Conservation (phyloP, 345 rosid species). For the Moricandia moricandioides region DNA sequence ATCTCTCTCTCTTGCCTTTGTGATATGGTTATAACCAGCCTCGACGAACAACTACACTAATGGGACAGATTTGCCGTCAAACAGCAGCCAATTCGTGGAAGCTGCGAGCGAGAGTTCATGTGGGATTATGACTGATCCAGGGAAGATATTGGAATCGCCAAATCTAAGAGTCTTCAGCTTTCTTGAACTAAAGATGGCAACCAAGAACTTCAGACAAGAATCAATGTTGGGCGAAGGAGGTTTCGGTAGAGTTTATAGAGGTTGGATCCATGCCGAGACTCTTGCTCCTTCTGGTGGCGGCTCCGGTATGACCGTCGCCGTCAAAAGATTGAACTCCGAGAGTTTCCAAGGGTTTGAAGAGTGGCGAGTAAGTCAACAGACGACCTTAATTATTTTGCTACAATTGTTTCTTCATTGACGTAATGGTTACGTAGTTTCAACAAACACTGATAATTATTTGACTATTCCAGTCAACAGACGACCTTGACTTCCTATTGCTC, state of each 20-base stretch:
- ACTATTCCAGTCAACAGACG: slow-evolving; percentile 26
- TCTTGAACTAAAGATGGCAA: slow-evolving; percentile 58
- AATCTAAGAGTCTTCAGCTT: slow-evolving; percentile 54
- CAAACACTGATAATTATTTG: slow-evolving; percentile 7
- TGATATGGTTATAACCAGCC: slow-evolving; percentile 5
- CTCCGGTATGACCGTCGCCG: slow-evolving; percentile 61
- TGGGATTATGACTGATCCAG: slow-evolving; percentile 26
- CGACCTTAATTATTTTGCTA: not conserved
- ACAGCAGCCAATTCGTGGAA: slow-evolving; percentile 49
- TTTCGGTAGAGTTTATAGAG: slow-evolving; percentile 77
- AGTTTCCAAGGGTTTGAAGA: slow-evolving; percentile 65
- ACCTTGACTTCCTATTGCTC: slow-evolving; percentile 18
- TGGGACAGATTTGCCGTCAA: slow-evolving; percentile 20
- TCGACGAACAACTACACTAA: slow-evolving; percentile 30
- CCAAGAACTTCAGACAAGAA: slow-evolving; percentile 59
- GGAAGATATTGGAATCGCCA: slow-evolving; percentile 34
- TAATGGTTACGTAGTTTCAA: slow-evolving; percentile 4
- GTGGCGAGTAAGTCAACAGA: slow-evolving; percentile 61
- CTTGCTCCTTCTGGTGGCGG: slow-evolving; percentile 55
- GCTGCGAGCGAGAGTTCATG: slow-evolving; percentile 38
- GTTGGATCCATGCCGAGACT: slow-evolving; percentile 69
- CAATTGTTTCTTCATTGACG: slow-evolving; percentile 11
- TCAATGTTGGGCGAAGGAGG: slow-evolving; percentile 76
- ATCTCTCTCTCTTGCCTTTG: slow-evolving; percentile 4
- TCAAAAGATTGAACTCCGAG: slow-evolving; percentile 67